These are phyloP conservation scores for Ephemerocybe angulata DNA, from an alignment of 768 basidiomycete genomes.

Conservation along the genomic window DNA sequence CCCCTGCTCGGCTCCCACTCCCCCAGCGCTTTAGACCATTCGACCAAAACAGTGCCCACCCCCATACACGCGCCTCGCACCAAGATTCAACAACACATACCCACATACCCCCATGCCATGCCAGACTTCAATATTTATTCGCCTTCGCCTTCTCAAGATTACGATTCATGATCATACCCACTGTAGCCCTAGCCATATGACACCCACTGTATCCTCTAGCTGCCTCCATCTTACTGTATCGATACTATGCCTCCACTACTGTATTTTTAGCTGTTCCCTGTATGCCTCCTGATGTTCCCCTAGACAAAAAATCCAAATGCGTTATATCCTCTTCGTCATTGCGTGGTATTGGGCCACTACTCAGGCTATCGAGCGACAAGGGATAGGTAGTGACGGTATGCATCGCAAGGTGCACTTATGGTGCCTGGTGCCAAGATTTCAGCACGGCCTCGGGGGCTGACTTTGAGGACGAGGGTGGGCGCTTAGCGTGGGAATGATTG, in stretches of 20 bases:
- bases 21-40: neutral
- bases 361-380: too few relatives aligned
- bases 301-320: too few relatives aligned
- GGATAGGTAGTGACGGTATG: too few relatives aligned
- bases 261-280: constrained; percentile 4
- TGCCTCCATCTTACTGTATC: neutral
- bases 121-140: too few relatives aligned
- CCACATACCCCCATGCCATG: neutral
- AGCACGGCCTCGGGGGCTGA: too few relatives aligned
- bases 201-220: neutral
- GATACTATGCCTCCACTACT: neutral
- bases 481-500: too few relatives aligned
- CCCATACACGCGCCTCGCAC: neutral
- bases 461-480: too few relatives aligned
- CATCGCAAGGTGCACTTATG: too few relatives aligned
- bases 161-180: neutral
- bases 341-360: too few relatives aligned
- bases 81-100: neutral
- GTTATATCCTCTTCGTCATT: too few relatives aligned
- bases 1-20: neutral
- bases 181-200: neutral
- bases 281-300: too few relatives aligned
- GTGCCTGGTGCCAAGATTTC: too few relatives aligned
- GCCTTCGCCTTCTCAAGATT: neutral
- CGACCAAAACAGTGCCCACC: neutral